A percentile compares a stretch with the other conserved stretches of the same genome.
Evolutionary conservation across 768 basidiomycete species (phyloP).

Genomic region (Tricholoma sp.): DNA sequence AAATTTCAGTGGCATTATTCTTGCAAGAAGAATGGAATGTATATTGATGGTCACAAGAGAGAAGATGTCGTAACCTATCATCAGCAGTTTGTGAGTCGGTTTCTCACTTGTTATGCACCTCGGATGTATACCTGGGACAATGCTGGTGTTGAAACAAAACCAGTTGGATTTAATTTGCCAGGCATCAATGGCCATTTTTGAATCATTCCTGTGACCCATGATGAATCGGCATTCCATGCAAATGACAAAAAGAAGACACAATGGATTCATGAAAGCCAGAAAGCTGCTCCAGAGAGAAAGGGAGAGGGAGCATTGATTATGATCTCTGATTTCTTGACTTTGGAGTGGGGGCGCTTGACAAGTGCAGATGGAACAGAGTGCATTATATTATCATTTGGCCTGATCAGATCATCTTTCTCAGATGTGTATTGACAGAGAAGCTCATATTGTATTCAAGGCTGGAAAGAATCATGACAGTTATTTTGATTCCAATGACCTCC

Average conservation of each 20-base stretch:
- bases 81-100: constrained; percentile 4
- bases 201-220: background rate
- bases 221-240: background rate
- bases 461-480: background rate
- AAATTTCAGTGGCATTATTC: constrained; percentile 21
- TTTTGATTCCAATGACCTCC: background rate
- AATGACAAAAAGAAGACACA: background rate
- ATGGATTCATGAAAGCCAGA: background rate
- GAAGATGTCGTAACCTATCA: constrained; percentile 7
- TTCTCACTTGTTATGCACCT: background rate
- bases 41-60: constrained; percentile 6
- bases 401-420: background rate
- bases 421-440: no score
- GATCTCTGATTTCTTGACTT: constrained; percentile 1
- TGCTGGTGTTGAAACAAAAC: constrained; percentile 12
- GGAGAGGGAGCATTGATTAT: background rate
- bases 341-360: background rate
- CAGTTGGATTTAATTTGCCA: background rate
- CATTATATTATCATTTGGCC: background rate
- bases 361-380: background rate
- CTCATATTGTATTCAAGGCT: constrained; percentile 5
- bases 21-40: constrained; percentile 11
- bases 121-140: constrained; percentile 20
- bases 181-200: background rate
- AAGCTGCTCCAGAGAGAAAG: background rate